Evolutionary conservation across 177 flowering plant species (phyloP).

Genomic region (Telopea speciosissima): DNA sequence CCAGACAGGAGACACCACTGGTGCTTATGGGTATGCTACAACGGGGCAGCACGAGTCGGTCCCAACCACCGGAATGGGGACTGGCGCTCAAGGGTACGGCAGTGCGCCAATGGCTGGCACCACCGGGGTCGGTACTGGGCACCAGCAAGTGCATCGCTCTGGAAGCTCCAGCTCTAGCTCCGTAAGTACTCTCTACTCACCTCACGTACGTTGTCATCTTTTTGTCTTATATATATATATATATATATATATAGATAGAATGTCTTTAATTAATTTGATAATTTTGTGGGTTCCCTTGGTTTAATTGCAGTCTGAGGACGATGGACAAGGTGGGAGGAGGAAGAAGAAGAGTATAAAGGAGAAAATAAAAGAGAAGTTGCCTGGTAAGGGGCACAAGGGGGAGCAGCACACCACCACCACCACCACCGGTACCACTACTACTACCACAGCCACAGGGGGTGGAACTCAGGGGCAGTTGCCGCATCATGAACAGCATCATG

Average conservation of each 20-base stretch:
- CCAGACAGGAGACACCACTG: slow-evolving; percentile 4
- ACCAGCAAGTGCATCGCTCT: slow-evolving; percentile 32
- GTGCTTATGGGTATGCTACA: not conserved
- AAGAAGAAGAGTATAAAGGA: slow-evolving; percentile 44
- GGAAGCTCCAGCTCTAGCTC: slow-evolving; percentile 47
- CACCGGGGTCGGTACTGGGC: slow-evolving; percentile 1
- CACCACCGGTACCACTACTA: slow-evolving; percentile 9
- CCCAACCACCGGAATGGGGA: not conserved
- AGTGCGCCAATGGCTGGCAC: slow-evolving; percentile 3
- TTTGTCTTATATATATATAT: too few species aligned
- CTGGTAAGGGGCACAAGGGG: slow-evolving; percentile 21
- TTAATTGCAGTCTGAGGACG: slow-evolving; percentile 38
- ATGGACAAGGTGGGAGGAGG: slow-evolving; percentile 52
- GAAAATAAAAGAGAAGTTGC: slow-evolving; percentile 40
- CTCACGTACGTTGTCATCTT: too few species aligned
- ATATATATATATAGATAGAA: too few species aligned
- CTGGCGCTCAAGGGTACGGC: not conserved
- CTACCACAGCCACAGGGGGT: slow-evolving; percentile 1
- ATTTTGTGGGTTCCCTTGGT: not conserved
- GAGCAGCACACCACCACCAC: slow-evolving; percentile 11
- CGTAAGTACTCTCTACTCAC: slow-evolving; percentile 17
- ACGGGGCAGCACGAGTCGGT: too few species aligned
- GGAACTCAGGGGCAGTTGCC: slow-evolving; percentile 2
- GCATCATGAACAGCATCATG: slow-evolving; percentile 24
- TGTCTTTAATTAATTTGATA: too few species aligned